These are phyloP conservation scores for Russula earlei DNA, from an alignment of 768 basidiomycete genomes.

Conservation along the genomic window DNA sequence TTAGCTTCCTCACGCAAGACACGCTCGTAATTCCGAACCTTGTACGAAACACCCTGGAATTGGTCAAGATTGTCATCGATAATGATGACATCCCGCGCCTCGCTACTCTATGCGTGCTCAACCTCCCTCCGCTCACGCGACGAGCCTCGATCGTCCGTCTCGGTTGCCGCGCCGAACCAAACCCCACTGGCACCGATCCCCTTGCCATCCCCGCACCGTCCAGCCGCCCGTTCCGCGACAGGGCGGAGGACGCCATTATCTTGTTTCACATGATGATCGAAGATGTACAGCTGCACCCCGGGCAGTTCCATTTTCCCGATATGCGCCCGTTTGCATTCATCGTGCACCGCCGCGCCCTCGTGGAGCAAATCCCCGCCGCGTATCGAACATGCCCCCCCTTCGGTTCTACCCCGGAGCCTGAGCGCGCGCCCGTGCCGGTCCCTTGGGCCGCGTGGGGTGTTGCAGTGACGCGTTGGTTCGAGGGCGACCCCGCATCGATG, in stretches of 20 bases:
- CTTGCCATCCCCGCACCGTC: background rate
- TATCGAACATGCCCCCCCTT: conserved; percentile 1
- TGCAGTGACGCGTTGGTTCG: conserved; percentile 22
- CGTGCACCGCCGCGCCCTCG: conserved; percentile 22
- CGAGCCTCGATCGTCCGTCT: conserved; percentile 19
- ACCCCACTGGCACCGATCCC: conserved; percentile 9
- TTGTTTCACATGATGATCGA: conserved; percentile 21
- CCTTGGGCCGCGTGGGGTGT: conserved; percentile 24
- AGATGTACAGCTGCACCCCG: background rate
- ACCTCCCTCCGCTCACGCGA: conserved; percentile 17
- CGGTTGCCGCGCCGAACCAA: conserved; percentile 26
- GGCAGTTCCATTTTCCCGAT: background rate
- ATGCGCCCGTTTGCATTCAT: conserved; percentile 21
- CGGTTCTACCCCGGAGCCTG: background rate
- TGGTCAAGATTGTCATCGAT: conserved; percentile 11
- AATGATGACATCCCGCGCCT: conserved; percentile 1
- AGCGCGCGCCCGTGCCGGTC: background rate
- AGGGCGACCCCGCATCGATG: conserved; percentile 18
- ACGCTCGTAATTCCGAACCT: conserved; percentile 24
- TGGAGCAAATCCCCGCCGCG: conserved; percentile 2
- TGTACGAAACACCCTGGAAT: conserved; percentile 19
- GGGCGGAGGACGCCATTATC: conserved; percentile 22
- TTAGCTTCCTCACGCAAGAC: conserved; percentile 23
- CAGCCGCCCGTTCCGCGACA: conserved; percentile 21
- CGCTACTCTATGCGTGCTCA: conserved; percentile 17